These are phyloP conservation scores for Yarrowia keelungensis DNA, from an alignment of 805 yeast genomes.

Conservation along the genomic window DNA sequence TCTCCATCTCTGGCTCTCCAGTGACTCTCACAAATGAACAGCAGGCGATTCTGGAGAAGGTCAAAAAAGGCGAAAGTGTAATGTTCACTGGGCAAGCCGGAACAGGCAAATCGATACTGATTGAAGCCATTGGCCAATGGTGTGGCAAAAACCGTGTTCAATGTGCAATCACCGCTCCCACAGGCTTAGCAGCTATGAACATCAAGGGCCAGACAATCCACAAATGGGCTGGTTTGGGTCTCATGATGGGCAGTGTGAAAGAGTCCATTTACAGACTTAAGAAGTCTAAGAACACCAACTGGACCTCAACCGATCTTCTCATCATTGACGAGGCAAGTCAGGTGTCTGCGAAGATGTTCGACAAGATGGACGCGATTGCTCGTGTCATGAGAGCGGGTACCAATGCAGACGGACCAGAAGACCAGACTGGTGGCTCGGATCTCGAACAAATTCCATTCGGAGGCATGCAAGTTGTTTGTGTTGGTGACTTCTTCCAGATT, in stretches of 20 bases:
- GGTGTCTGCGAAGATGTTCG: constrained; percentile 80
- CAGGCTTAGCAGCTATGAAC: constrained; percentile 92
- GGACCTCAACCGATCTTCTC: constrained; percentile 73
- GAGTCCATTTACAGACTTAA: not conserved
- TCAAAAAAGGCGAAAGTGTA: not conserved
- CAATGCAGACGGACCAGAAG: not conserved
- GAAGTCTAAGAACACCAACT: constrained; percentile 46
- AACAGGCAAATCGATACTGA: constrained; percentile 25
- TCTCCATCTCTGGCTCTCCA: too few species aligned
- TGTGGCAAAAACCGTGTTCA: constrained; percentile 41
- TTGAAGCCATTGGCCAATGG: not conserved
- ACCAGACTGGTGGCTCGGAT: not conserved
- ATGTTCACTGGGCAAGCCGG: constrained; percentile 31
- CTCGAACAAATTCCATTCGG: constrained; percentile 70
- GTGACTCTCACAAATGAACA: constrained; percentile 15
- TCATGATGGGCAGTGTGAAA: constrained; percentile 58
- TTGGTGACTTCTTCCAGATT: constrained; percentile 92
- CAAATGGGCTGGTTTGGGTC: constrained; percentile 81
- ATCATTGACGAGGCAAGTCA: constrained; percentile 93
- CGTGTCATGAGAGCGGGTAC: constrained; percentile 53
- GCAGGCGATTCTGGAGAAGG: constrained; percentile 14
- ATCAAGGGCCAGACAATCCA: constrained; percentile 90
- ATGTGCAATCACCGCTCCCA: constrained; percentile 91
- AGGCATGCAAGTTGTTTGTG: constrained; percentile 82
- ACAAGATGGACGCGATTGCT: constrained; percentile 75